Conservation (phyloP, 306 rosid species). For the Arachis hypogaea region DNA sequence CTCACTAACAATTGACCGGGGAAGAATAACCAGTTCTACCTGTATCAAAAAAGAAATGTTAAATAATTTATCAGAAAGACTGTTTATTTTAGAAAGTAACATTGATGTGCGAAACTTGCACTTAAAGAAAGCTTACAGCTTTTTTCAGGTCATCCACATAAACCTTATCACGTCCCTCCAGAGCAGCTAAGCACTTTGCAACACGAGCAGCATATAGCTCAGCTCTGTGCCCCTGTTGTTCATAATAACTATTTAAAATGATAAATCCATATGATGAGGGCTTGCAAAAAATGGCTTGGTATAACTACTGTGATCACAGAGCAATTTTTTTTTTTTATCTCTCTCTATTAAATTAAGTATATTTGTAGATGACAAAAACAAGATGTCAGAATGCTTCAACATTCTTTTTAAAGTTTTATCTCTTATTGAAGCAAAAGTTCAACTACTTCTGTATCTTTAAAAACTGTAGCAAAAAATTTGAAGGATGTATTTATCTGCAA, state of each 20-base stretch:
- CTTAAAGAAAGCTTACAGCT: conserved; percentile 72
- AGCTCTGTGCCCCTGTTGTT: conserved; percentile 94
- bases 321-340: background rate
- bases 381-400: conserved; percentile 20
- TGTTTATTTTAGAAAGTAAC: conserved; percentile 27
- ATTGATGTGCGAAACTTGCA: conserved; percentile 17
- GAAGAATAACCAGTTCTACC: conserved; percentile 96
- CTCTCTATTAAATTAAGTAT: conserved; percentile 12
- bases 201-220: conserved; percentile 96
- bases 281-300: conserved; percentile 11
- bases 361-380: conserved; percentile 23
- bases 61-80: conserved; percentile 7
- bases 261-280: conserved; percentile 24
- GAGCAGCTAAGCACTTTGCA: conserved; percentile 91
- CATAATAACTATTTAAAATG: conserved; percentile 34
- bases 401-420: background rate
- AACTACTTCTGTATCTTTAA: background rate
- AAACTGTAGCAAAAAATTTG: conserved; percentile 16
- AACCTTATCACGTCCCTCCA: conserved; percentile 96
- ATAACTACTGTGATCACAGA: conserved; percentile 11
- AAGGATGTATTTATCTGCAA: conserved; percentile 21
- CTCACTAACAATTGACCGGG: conserved; percentile 75
- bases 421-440: conserved; percentile 25
- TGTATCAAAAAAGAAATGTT: conserved; percentile 46
- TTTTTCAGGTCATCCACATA: conserved; percentile 89